Evolutionary conservation across 2,329 filamentous ascomycete genomes (phyloP), one percentile per base, ranked within the genome.

Genomic region (Scedosporium minutisporum): DNA sequence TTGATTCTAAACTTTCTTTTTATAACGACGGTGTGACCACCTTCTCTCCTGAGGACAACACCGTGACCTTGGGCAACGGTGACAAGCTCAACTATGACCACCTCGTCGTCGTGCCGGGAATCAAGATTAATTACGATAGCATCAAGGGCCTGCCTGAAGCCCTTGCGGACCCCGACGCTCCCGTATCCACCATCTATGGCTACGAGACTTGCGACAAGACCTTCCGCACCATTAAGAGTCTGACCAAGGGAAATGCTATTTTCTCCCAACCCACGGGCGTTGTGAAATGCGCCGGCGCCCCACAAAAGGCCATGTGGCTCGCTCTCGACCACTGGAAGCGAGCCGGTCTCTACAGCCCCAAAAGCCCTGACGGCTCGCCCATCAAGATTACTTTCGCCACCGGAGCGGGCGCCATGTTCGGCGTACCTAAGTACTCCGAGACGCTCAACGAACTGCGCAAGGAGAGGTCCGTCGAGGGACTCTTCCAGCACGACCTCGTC

Each of bases 231-330:
- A 76, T 86, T 16, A 67, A 81, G 64, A 76, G 72, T 23, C 73
- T 85, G 27, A 67, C 75, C 6, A 75, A 77, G 63, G 83, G 83
- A 2, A 73, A 68, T 4, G 83, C 83, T 44, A 78, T 86, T 66
- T 86, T 86, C 73, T 85, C 82, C 1, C 83, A 85, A 65, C 83
- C 83, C 2, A 76, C 80, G 0, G 82, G 83, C 55, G 74, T 79
- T 5, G 76, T 86, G 72, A 86, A 86, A 72, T 86, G 83, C 65
- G 83, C 83, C 2, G 83, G 83, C 53, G 83, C 82, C 2, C 83
- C 83, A 10, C 83, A 86, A 65, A 86, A 86, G 72, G 74, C 80
- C 68, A 81, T 86, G 81, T 86, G 83, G 83, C 77, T 86, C 16
- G 83, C 83, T 1, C 72, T 85, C 51, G 82, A 86, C 68, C 71